Evolutionary conservation across 2,329 filamentous ascomycete species (phyloP).

Genomic region (Xylariaceae sp.): DNA sequence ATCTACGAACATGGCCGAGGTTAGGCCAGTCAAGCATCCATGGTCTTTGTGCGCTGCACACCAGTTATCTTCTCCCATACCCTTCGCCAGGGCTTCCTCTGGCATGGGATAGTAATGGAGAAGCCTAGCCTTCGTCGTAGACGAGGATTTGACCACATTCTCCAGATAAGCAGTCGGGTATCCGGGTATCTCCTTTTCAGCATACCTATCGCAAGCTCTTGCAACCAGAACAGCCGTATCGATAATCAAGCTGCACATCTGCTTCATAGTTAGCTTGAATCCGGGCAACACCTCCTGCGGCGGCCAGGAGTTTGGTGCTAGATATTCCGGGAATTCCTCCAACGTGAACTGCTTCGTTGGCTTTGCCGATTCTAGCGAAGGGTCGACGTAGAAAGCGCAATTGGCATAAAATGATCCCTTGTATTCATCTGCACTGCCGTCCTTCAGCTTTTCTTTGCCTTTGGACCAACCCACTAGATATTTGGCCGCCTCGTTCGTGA

Average conservation of each 20-base stretch:
- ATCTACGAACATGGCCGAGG: constrained; percentile 94
- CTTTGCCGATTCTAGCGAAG: constrained; percentile 63
- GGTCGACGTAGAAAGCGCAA: constrained; percentile 76
- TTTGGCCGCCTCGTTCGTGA: constrained; percentile 65
- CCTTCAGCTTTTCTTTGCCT: constrained; percentile 80
- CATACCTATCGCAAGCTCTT: constrained; percentile 86
- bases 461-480: constrained; percentile 78
- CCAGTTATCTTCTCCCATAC: constrained; percentile 80
- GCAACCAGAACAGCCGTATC: constrained; percentile 89
- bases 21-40: constrained; percentile 91
- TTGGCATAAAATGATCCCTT: constrained; percentile 88
- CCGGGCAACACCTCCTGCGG: constrained; percentile 70
- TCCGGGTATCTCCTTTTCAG: constrained; percentile 74
- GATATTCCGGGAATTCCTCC: constrained; percentile 82
- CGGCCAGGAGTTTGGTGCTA: constrained; percentile 90
- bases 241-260: constrained; percentile 83
- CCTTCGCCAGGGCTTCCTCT: constrained; percentile 41
- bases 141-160: constrained; percentile 81
- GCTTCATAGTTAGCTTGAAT: constrained; percentile 74
- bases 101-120: constrained; percentile 87
- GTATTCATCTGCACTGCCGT: constrained; percentile 77
- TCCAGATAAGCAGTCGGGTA: constrained; percentile 84
- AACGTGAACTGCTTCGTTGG: constrained; percentile 64
- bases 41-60: constrained; percentile 91
- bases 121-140: constrained; percentile 87